phyloP scores from a whole-genome alignment of 1,284 basidiomycete species.

The Leccinum solheimii region DNA sequence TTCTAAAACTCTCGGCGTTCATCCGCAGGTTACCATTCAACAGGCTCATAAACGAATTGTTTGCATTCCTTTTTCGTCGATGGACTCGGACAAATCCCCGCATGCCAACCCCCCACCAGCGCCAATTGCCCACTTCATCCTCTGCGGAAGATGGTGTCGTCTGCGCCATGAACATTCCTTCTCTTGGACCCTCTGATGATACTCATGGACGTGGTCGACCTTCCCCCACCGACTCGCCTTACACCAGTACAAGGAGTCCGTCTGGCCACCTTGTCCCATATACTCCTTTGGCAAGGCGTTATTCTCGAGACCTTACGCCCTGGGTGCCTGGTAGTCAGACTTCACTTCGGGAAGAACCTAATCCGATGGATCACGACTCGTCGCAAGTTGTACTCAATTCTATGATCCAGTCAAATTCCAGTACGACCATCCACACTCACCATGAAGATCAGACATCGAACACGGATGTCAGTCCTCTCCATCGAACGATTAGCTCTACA shows the following conservation, averaged over 20 bases:
- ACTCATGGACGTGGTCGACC: not conserved
- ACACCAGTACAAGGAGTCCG: constrained; percentile 20
- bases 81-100: not conserved
- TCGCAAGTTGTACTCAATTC: not conserved
- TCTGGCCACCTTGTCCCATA: constrained; percentile 28
- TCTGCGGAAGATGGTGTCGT: not conserved
- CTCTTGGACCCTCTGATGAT: not conserved
- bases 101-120: not conserved
- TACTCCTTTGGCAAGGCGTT: constrained; percentile 16
- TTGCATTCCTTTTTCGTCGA: constrained; percentile 11
- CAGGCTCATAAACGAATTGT: constrained; percentile 8
- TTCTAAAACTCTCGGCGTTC: constrained; percentile 10
- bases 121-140: not conserved
- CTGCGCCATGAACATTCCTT: constrained; percentile 24
- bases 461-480: constrained; percentile 1
- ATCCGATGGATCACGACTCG: not conserved
- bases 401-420: constrained; percentile 6
- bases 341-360: constrained; percentile 23
- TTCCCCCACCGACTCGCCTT: constrained; percentile 24
- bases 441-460: not conserved
- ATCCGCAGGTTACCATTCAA: constrained; percentile 1
- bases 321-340: constrained; percentile 14
- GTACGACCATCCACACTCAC: not conserved
- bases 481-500: not conserved
- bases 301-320: constrained; percentile 9